Base-by-base conservation (phyloP, 2,329 filamentous ascomycete species). In the Elsinoe necatrix region DNA sequence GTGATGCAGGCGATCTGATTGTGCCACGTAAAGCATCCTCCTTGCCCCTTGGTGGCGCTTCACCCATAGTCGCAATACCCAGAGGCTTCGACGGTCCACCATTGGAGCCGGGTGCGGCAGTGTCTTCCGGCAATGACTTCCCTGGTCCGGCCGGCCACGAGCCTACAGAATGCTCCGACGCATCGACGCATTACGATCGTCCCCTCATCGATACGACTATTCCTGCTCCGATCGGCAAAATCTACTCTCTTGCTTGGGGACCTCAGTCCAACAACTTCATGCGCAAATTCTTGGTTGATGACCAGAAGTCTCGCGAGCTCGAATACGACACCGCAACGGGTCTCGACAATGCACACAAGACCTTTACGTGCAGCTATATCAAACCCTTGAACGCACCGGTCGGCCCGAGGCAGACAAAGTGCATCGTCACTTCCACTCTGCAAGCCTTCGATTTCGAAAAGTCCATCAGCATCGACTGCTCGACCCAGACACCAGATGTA, bases 331-430 rank as follows among this genome's bases (percentile, higher is more conserved):
- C 95, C 63, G 89, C 89, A 66, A 86, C 85, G 64, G 89, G 87
- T 0, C 82, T 81, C 2, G 80, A 82, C 48, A 65, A 69, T 42
- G 89, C 95, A 16, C 87, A 85, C 71, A 87, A 84, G 68, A 80
- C 80, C 2, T 82, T 91, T 45, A 82, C 76, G 18, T 95, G 86
- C 68, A 85, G 84, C 1, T 98, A 96, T 69, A 95, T 95, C 72
- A 97, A 96, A 69, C 93, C 93, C 1, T 75, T 98, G 1, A 80
- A 84, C 64, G 87, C 79, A 1, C 78, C 88, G 0, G 92, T 98
- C 62, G 93, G 93, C 0, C 93, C 93, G 0, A 93, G 81, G 68
- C 89, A 95, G 73, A 98, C 93, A 11, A 96, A 95, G 67, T 98
- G 93, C 69, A 86, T 95, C 58, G 90, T 89, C 51, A 86, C 83